Conservation (phyloP, 805 yeast species). For the Kuraishia cidri region DNA sequence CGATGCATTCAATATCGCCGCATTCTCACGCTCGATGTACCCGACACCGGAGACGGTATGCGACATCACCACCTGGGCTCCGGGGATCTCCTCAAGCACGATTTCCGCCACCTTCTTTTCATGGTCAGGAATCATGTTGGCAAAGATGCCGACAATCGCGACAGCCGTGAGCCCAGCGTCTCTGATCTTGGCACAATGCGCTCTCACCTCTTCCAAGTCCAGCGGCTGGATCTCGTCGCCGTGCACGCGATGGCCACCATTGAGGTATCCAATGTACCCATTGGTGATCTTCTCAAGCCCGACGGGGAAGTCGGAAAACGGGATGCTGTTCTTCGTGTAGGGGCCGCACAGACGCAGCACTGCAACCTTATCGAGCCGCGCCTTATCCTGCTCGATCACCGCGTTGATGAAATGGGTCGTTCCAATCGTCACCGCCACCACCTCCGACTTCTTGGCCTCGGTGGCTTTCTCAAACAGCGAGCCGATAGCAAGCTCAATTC, state of each 20-base stretch:
- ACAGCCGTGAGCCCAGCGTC: conserved; percentile 22
- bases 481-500: conserved; percentile 27
- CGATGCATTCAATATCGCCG: conserved; percentile 36
- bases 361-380: conserved; percentile 32
- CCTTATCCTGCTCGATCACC: conserved; percentile 33
- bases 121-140: conserved; percentile 27
- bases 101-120: conserved; percentile 25
- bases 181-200: conserved; percentile 22
- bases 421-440: conserved; percentile 37
- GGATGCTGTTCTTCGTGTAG: conserved; percentile 25
- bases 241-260: conserved; percentile 34
- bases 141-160: conserved; percentile 31
- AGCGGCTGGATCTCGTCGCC: conserved; percentile 25
- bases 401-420: conserved; percentile 45
- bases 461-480: conserved; percentile 17
- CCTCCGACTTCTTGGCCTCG: conserved; percentile 12
- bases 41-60: conserved; percentile 34
- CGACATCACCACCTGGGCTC: conserved; percentile 25
- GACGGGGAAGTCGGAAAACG: conserved; percentile 35
- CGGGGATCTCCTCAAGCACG: conserved; percentile 23
- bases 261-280: conserved; percentile 24
- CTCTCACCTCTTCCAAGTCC: conserved; percentile 12
- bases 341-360: conserved; percentile 37
- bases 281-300: conserved; percentile 23
- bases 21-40: conserved; percentile 35